Evolutionary conservation across 805 yeast genomes (phyloP), one percentile per base, ranked within the genome.

Genomic region (Lachancea nothofagi): DNA sequence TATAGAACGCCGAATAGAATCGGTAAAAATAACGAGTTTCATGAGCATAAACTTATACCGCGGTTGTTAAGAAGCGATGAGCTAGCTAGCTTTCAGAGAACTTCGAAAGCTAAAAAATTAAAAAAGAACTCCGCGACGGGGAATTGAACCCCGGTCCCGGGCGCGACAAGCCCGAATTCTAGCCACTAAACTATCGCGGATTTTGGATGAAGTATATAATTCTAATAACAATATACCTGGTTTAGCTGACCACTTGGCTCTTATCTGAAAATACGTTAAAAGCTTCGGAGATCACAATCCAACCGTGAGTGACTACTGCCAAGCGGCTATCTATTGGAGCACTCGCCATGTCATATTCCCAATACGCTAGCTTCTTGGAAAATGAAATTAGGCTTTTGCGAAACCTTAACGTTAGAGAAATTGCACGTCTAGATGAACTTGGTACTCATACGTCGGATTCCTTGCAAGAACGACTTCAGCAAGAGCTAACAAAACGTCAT

Each of bases 111-210:
- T 5, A 30, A 17, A 18, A 18, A 19, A 22, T 33, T n/a, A 14
- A 14, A 40, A 43, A 40, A 40, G 42, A 18, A 29, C 53, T 49
- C 53, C 53, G 53, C 53, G 53, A 49, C 51, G 53, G 51, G 53
- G 53, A 49, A 49, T 49, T 47, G 53, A 49, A 47, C 51, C 53
- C 53, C 51, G 51, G 48, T 49, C 53, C 48, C 44, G 49, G 48
- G 47, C 53, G 53, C 53, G 53, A 47, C 53, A 49, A 49, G 51
- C 49, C 46, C 49, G 43, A 43, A 43, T 40, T 40, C 46, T 43
- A 40, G 42, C 46, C 46, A 43, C 40, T 43, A 43, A 43, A 43
- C 46, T 43, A 43, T 40, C 46, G 35, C 43, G 46, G 43, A 43
- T 36, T 14, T 23, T 13, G 13, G 33, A 17, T 27, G 32, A 10